A percentile compares a stretch with the other conserved stretches of the same genome.
These are phyloP conservation scores for Daldinia sp. DNA, from an alignment of 2,329 filamentous ascomycete species.

Conservation along the genomic window DNA sequence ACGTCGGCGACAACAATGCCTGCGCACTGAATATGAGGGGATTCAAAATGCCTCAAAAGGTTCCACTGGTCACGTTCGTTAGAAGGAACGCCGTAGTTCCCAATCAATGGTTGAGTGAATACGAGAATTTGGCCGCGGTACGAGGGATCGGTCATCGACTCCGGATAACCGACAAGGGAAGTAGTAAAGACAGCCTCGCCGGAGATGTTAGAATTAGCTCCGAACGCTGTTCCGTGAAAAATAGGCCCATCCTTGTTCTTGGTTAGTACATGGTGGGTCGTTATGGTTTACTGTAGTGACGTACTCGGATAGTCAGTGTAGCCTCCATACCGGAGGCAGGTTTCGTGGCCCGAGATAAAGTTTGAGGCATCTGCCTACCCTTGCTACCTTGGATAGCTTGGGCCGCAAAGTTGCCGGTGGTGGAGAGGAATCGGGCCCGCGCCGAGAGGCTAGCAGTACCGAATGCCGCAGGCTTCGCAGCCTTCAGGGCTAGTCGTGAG, in stretches of 20 bases:
- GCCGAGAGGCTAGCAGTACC: constrained; percentile 51
- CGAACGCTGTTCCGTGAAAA: constrained; percentile 96
- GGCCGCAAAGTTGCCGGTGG: constrained; percentile 49
- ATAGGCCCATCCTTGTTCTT: constrained; percentile 81
- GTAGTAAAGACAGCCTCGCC: constrained; percentile 99
- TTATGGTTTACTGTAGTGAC: constrained; percentile 43
- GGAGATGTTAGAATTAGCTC: constrained; percentile 94
- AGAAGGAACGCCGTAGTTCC: constrained; percentile 97
- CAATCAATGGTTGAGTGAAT: constrained; percentile 97
- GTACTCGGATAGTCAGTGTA: constrained; percentile 91
- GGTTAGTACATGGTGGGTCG: constrained; percentile 42
- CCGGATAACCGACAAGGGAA: constrained; percentile 95
- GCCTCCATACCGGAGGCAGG: constrained; percentile 78
- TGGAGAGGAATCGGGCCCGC: constrained; percentile 52
- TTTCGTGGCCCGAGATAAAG: constrained; percentile 65
- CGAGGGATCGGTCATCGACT: constrained; percentile 89
- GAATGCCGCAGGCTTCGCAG: constrained; percentile 62
- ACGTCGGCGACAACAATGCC: constrained; percentile 97
- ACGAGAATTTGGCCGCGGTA: constrained; percentile 96
- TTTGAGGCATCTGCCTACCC: constrained; percentile 71
- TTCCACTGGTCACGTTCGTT: constrained; percentile 85
- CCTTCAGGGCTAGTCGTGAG: constrained; percentile 61
- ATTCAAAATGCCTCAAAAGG: constrained; percentile 97
- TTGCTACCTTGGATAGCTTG: constrained; percentile 72
- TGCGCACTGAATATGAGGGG: constrained; percentile 94